These are phyloP conservation scores for Tuber aestivum DNA, from an alignment of 495 filamentous ascomycete species.

Conservation along the genomic window DNA sequence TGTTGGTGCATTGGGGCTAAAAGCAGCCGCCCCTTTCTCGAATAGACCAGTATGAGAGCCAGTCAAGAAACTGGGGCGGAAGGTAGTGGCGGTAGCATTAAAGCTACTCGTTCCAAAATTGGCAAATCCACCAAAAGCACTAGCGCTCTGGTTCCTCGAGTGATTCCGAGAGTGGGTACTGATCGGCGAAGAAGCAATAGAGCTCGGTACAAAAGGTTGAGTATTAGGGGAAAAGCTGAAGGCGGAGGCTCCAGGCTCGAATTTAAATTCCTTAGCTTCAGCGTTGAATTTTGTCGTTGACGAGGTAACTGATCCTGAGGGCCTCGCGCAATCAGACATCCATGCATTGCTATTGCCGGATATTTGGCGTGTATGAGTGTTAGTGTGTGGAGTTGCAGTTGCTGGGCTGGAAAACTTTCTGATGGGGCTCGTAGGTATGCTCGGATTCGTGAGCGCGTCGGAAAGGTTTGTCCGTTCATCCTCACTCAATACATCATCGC, in stretches of 20 bases:
- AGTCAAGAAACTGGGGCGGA: slow-evolving; percentile 61
- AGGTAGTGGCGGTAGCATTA: slow-evolving; percentile 64
- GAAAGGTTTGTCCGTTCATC: slow-evolving; percentile 46
- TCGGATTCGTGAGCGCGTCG: slow-evolving; percentile 72
- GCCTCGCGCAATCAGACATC: slow-evolving; percentile 29
- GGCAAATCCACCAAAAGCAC: slow-evolving; percentile 24
- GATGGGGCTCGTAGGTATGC: slow-evolving; percentile 44
- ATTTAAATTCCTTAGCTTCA: slow-evolving; percentile 78
- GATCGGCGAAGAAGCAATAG: slow-evolving; percentile 26
- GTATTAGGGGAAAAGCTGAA: slow-evolving; percentile 38
- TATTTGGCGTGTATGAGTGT: slow-evolving; percentile 33
- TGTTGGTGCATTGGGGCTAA: slow-evolving; percentile 73
- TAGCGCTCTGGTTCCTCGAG: slow-evolving; percentile 17
- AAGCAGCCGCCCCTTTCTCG: slow-evolving; percentile 50
- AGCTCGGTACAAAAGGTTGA: slow-evolving; percentile 27
- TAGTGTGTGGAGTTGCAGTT: slow-evolving; percentile 18
- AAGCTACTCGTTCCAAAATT: slow-evolving; percentile 44
- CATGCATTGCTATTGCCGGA: slow-evolving; percentile 40
- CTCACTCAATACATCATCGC: slow-evolving; percentile 39
- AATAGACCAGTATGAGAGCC: slow-evolving; percentile 63
- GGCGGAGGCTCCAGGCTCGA: slow-evolving; percentile 53
- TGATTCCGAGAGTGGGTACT: slow-evolving; percentile 27
- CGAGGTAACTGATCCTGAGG: slow-evolving; percentile 40
- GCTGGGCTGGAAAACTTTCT: slow-evolving; percentile 25
- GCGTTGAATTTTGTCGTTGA: slow-evolving; percentile 68